Percentiles rank a stretch among this genome's conserved stretches.
Evolutionary conservation across 1,284 basidiomycete genomes (phyloP).

Genomic region (Inonotus hispidus): DNA sequence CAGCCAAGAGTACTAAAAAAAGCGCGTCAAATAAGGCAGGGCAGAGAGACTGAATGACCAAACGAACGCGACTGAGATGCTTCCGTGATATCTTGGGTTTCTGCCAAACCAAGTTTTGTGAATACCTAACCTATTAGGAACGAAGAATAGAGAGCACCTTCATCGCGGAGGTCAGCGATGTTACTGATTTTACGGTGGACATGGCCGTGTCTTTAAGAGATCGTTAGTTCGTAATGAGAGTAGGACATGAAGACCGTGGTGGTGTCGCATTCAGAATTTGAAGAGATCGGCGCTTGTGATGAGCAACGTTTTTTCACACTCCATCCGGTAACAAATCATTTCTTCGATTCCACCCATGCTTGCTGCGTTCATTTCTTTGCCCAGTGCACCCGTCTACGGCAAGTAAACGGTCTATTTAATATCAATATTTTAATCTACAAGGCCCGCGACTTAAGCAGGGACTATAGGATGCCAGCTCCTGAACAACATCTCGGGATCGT

Average conservation of each 20-base stretch:
- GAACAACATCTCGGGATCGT: slow-evolving; percentile 19
- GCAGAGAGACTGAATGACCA: neutral
- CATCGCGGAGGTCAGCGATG: slow-evolving; percentile 15
- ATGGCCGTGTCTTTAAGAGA: slow-evolving; percentile 9
- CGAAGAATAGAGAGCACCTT: slow-evolving; percentile 12
- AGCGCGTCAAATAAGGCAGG: slow-evolving; percentile 19
- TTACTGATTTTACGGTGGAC: slow-evolving; percentile 19
- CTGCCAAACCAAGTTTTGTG: slow-evolving; percentile 1
- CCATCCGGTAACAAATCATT: neutral
- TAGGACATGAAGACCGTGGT: neutral
- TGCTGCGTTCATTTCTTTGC: too few relatives aligned
- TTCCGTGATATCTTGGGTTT: slow-evolving; percentile 21
- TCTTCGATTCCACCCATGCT: too few relatives aligned
- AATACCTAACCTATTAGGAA: neutral
- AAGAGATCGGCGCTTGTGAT: slow-evolving; percentile 1
- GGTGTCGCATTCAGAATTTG: neutral
- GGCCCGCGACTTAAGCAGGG: slow-evolving; percentile 1
- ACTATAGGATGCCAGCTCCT: slow-evolving; percentile 17
- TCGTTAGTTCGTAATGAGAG: neutral
- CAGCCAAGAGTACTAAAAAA: slow-evolving; percentile 79
- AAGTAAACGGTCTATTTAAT: neutral
- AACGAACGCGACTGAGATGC: slow-evolving; percentile 20
- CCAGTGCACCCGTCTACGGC: too few relatives aligned
- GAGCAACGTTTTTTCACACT: neutral
- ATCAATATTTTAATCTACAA: neutral